Evolutionary conservation across 1,284 basidiomycete species (phyloP), one percentile per base, ranked within the genome.

Genomic region (Pascua guehoae): DNA sequence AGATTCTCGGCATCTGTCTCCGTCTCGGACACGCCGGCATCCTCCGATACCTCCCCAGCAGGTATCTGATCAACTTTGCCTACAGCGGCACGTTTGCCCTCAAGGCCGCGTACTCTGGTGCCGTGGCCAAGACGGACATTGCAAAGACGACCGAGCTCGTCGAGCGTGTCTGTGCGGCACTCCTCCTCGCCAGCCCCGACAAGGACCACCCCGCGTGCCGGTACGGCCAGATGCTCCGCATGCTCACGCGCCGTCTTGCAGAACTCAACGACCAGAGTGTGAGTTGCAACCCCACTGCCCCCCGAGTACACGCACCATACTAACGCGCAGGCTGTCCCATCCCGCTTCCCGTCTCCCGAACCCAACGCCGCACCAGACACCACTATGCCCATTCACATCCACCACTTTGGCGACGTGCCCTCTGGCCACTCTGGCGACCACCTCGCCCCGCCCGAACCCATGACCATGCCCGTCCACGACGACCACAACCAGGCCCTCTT

Each of bases 31-130:
- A 72, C 41, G 62, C 66, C 54, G 75, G 74, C 2, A 70, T 66
- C 12, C 60, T 78, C 17, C 59, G 68, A 2, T 76, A 70, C 54
- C 65, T 78, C 17, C 77, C 77, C 2, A 66, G 63, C 24, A 56
- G 73, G 38, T 73, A 73, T 49, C 60, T 75, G 24, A 73, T 71
- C 63, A 75, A 75, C 52, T 73, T 75, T 61, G 71, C 71, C 3
- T 75, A 72, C 60, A 69, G 67, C 17, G 73, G 72, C 15, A 72
- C 72, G 4, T 75, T 75, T 55, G 68, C 73, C 12, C 60, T 75
- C 17, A 75, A 75, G 52, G 71, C 71, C 24, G 70, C 66, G 14
- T 73, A 75, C 57, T 70, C 68, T 24, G 73, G 72, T 16, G 72
- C 71, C 1, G 65, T 67, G 7, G 63, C 53, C 24, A 63, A 63